Conservation (phyloP, 2,329 filamentous ascomycete genomes). For the Emmonsiellopsis sp. region DNA sequence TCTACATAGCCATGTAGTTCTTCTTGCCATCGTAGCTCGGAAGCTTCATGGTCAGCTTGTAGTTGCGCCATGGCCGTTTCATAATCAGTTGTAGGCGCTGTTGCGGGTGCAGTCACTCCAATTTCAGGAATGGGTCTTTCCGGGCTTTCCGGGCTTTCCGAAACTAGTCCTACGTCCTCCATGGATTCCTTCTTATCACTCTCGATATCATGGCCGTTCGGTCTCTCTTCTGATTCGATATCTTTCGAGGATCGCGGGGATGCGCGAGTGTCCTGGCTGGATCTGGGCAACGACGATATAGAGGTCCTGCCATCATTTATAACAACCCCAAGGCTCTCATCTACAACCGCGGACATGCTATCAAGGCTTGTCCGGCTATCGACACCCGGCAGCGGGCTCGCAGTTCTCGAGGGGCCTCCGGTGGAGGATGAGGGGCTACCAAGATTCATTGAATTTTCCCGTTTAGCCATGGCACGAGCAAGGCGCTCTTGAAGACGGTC, state of each 20-base stretch:
- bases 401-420: slow-evolving; percentile 42
- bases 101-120: slow-evolving; percentile 8
- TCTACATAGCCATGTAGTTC: slow-evolving; percentile 79
- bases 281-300: slow-evolving; percentile 12
- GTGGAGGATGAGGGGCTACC: slow-evolving; percentile 41
- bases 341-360: slow-evolving; percentile 13
- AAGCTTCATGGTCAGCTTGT: slow-evolving; percentile 42
- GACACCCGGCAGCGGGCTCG: slow-evolving; percentile 42
- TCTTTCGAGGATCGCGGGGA: slow-evolving; percentile 22
- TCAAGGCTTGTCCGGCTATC: slow-evolving; percentile 32
- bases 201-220: neutral
- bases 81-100: slow-evolving; percentile 22
- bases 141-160: slow-evolving; percentile 5
- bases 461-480: slow-evolving; percentile 75
- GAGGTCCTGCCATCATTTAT: slow-evolving; percentile 12
- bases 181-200: slow-evolving; percentile 2
- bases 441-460: slow-evolving; percentile 44
- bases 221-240: slow-evolving; percentile 9
- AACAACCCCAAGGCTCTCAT: slow-evolving; percentile 4
- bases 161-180: neutral
- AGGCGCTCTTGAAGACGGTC: slow-evolving; percentile 83
- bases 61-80: slow-evolving; percentile 41
- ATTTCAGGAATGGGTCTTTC: slow-evolving; percentile 15
- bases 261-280: slow-evolving; percentile 22
- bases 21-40: slow-evolving; percentile 59